These are phyloP conservation scores for Lachnellula cervina DNA, from an alignment of 2,329 filamentous ascomycete species.

Conservation along the genomic window DNA sequence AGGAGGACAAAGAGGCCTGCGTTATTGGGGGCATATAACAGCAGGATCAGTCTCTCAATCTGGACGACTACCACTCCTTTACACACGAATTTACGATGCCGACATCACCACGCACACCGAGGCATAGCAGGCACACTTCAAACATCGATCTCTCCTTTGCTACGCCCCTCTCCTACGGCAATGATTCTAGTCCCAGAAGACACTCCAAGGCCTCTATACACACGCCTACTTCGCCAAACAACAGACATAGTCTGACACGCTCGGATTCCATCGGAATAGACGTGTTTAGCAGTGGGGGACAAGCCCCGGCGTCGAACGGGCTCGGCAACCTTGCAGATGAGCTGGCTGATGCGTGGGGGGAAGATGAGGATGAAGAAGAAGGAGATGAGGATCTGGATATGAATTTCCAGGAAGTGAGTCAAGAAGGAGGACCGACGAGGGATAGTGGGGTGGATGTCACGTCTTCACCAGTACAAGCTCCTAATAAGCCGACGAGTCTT, in stretches of 20 bases:
- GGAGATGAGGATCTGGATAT: conserved; percentile 46
- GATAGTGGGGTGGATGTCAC: conserved; percentile 33
- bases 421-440: conserved; percentile 31
- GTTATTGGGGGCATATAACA: neutral
- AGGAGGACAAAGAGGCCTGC: neutral
- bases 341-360: conserved; percentile 67
- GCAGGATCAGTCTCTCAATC: conserved; percentile 1
- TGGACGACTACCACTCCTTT: conserved; percentile 14
- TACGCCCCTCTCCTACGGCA: conserved; percentile 24
- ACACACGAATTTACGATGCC: conserved; percentile 35
- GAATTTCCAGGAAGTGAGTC: conserved; percentile 30
- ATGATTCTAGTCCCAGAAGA: conserved; percentile 18
- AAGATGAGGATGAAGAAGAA: conserved; percentile 55
- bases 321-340: conserved; percentile 78
- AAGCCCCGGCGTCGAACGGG: conserved; percentile 45
- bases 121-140: conserved; percentile 56
- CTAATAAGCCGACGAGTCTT: conserved; percentile 19
- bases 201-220: conserved; percentile 29
- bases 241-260: conserved; percentile 19
- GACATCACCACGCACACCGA: conserved; percentile 48
- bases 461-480: conserved; percentile 17
- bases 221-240: conserved; percentile 24
- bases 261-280: conserved; percentile 27
- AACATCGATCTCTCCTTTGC: conserved; percentile 42
- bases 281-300: conserved; percentile 34